A percentile compares a stretch with the other conserved stretches of the same genome.
Evolutionary conservation across 495 filamentous ascomycete genomes (phyloP).

Genomic region (Thozetella sp.): DNA sequence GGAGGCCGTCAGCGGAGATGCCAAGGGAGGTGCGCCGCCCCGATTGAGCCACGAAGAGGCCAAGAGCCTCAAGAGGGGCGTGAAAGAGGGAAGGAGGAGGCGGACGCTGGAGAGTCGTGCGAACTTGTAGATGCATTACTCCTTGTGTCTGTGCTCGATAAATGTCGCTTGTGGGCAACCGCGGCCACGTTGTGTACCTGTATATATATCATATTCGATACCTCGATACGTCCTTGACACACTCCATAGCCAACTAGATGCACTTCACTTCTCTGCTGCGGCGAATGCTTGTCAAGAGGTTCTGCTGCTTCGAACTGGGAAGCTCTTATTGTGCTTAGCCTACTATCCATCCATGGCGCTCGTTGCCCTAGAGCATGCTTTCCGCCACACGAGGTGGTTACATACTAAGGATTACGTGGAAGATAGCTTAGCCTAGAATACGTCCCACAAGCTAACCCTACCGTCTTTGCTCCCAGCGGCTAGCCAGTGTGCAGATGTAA

Average conservation of each 20-base stretch:
- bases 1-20: conserved; percentile 27
- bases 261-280: no score
- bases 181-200: not conserved
- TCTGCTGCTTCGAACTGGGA: no score
- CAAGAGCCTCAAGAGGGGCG: conserved; percentile 25
- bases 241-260: no score
- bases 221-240: no score
- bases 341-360: no score
- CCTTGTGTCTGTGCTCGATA: no score
- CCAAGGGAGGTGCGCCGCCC: conserved; percentile 29
- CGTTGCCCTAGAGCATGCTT: no score
- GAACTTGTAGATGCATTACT: conserved; percentile 45
- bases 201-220: no score
- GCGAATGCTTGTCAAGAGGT: no score
- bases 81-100: conserved; percentile 39
- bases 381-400: no score
- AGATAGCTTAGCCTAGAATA: conserved; percentile 52
- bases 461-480: conserved; percentile 93
- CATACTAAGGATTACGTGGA: not conserved
- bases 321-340: no score
- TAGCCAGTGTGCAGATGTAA: conserved; percentile 80
- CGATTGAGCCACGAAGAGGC: conserved; percentile 43
- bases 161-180: no score
- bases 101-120: conserved; percentile 44
- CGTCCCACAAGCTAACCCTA: conserved; percentile 94